Conservation (phyloP, 192 early-diverging fungal species). For the Rhizophagus clarus region DNA sequence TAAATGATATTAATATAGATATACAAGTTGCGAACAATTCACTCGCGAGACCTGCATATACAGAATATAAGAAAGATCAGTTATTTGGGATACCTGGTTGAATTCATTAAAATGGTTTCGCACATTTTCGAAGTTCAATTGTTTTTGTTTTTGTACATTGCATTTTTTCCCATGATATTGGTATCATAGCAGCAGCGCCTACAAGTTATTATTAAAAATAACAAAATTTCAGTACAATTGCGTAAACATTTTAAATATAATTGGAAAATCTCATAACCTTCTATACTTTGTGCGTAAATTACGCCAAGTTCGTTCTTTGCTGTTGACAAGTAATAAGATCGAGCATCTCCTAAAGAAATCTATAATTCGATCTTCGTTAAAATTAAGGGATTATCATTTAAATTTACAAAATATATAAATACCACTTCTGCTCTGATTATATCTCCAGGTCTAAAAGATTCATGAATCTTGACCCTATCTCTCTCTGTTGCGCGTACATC, state of each 20-base stretch:
- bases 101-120: conserved; percentile 71
- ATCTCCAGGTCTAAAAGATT: conserved; percentile 91
- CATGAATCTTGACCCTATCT: conserved; percentile 91
- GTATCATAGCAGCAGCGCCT: conserved; percentile 80
- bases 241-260: neutral
- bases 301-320: conserved; percentile 94
- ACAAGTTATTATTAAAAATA: neutral
- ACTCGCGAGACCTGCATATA: conserved; percentile 44
- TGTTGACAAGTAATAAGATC: conserved; percentile 90
- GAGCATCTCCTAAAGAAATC: conserved; percentile 91
- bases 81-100: neutral
- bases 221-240: neutral
- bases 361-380: conserved; percentile 31
- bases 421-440: conserved; percentile 80
- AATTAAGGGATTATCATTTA: neutral
- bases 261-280: conserved; percentile 47
- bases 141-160: conserved; percentile 87
- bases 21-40: conserved; percentile 78
- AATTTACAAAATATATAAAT: conserved; percentile 26
- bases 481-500: conserved; percentile 94
- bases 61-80: neutral
- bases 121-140: conserved; percentile 92
- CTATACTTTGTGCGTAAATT: conserved; percentile 86
- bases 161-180: conserved; percentile 98
- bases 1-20: conserved; percentile 91